A percentile compares a stretch with the other conserved stretches of the same genome.
Evolutionary conservation across 2,329 filamentous ascomycete genomes (phyloP).

Genomic region (Diaporthe citrichinensis): DNA sequence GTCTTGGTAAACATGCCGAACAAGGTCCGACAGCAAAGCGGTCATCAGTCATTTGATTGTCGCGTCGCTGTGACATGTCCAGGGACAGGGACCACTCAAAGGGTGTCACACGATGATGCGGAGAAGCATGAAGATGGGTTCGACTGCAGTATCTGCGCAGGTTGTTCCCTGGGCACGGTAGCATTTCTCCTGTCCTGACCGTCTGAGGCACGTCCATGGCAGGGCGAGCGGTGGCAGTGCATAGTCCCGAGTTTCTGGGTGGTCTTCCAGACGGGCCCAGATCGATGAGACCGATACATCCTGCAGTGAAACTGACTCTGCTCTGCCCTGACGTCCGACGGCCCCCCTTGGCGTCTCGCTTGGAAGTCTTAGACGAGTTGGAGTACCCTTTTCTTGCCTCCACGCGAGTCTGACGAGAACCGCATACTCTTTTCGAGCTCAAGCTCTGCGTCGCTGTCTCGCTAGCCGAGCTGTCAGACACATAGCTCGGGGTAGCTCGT

Average conservation of each 20-base stretch:
- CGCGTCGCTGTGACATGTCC: constrained; percentile 18
- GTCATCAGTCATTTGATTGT: constrained; percentile 22
- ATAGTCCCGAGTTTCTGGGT: constrained; percentile 32
- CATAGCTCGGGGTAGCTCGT: not conserved
- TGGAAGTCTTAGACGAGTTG: not conserved
- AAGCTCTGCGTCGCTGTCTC: not conserved
- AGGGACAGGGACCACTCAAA: constrained; percentile 22
- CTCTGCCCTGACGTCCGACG: not conserved
- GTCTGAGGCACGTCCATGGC: constrained; percentile 6
- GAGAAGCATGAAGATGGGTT: constrained; percentile 25
- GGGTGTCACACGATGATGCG: constrained; percentile 31
- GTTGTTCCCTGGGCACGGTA: constrained; percentile 24
- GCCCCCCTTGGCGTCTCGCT: not conserved
- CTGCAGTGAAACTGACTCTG: constrained; percentile 24
- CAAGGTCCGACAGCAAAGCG: constrained; percentile 2
- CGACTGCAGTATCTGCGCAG: constrained; percentile 10
- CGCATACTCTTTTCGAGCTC: not conserved
- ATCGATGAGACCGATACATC: constrained; percentile 29
- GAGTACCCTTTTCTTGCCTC: not conserved
- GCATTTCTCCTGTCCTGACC: constrained; percentile 30
- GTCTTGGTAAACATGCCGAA: constrained; percentile 15
- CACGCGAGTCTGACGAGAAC: not conserved
- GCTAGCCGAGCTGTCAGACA: constrained; percentile 17
- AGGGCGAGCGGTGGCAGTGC: constrained; percentile 29
- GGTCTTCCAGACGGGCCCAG: constrained; percentile 23